These are phyloP conservation scores for Solanum lycopersicoides DNA, from an alignment of 257 asterid species.

Conservation along the genomic window DNA sequence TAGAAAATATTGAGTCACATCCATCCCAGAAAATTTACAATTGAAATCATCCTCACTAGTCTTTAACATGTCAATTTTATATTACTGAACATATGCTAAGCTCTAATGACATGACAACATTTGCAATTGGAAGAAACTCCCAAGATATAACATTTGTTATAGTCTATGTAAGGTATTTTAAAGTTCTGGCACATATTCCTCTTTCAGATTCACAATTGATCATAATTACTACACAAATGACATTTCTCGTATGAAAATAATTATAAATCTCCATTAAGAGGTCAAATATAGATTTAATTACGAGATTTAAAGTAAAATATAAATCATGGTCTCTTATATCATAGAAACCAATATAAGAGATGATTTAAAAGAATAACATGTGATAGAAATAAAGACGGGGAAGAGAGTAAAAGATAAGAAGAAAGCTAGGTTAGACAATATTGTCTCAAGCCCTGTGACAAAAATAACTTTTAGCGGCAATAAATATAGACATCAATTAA, in stretches of 20 bases:
- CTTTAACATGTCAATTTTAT: no score
- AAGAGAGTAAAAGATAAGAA: neutral
- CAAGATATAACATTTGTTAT: no score
- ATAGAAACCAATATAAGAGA: neutral
- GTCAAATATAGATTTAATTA: no score
- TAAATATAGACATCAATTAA: no score
- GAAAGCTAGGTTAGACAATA: neutral
- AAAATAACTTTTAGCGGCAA: no score
- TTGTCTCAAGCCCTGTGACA: neutral
- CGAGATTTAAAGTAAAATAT: no score
- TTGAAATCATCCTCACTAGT: neutral
- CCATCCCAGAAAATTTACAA: conserved; percentile 17
- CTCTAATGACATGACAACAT: no score
- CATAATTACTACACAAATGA: neutral
- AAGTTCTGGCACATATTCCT: neutral
- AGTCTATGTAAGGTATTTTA: neutral
- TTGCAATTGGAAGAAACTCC: no score
- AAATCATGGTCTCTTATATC: no score
- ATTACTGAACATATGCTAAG: no score
- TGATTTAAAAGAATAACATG: no score
- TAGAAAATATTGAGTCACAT: neutral
- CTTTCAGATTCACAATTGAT: neutral
- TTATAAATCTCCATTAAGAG: neutral
- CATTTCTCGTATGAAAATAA: no score
- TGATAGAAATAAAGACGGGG: neutral